A percentile compares a stretch with the other conserved stretches of the same genome.
phyloP scores from a whole-genome alignment of 306 rosid genomes.

The Quercus ilex region DNA sequence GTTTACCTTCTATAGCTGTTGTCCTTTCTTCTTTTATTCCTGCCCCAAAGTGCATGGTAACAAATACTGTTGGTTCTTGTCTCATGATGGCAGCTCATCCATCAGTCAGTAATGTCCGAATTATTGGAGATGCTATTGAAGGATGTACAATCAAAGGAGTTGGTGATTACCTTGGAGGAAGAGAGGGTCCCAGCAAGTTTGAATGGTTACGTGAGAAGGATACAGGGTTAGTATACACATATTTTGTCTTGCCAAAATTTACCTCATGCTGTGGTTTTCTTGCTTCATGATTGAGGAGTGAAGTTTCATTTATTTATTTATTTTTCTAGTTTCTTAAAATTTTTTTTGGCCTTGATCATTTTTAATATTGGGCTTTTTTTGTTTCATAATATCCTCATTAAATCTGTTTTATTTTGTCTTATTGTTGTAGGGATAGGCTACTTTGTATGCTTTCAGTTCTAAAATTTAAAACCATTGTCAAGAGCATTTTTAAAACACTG shows the following conservation, averaged over 20 bases:
- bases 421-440: background rate
- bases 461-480: too few species aligned
- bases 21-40: background rate
- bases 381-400: background rate
- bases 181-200: constrained; percentile 99
- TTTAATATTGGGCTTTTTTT: background rate
- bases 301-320: constrained; percentile 6
- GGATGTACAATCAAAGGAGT: constrained; percentile 74
- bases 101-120: constrained; percentile 68
- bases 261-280: constrained; percentile 4
- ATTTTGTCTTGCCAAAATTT: constrained; percentile 1
- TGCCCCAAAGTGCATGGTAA: background rate
- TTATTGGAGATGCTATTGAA: constrained; percentile 84
- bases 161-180: constrained; percentile 97
- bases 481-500: background rate
- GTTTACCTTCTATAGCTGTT: background rate
- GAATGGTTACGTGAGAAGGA: constrained; percentile 83
- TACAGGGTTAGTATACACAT: constrained; percentile 60
- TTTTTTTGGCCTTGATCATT: constrained; percentile 2
- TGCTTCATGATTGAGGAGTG: constrained; percentile 10
- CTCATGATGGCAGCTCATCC: constrained; percentile 70
- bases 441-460: background rate
- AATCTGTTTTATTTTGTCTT: background rate
- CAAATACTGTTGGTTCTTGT: background rate
- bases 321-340: background rate